Evolutionary conservation across 768 basidiomycete genomes (phyloP).

Genomic region (Mycena haematopus): DNA sequence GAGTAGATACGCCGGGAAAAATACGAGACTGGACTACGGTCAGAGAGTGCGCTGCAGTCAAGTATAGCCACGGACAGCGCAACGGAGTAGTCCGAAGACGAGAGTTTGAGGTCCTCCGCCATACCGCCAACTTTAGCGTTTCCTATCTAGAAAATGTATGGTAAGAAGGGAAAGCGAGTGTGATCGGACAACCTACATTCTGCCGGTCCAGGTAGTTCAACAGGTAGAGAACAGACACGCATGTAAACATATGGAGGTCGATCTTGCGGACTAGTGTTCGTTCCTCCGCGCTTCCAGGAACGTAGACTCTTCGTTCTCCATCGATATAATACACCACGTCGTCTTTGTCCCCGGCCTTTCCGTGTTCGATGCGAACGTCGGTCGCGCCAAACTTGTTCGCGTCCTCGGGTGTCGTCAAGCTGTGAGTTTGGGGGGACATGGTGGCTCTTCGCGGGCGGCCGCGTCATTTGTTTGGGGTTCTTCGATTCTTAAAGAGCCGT

Average conservation of each 20-base stretch:
- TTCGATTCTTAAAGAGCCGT: conserved; percentile 16
- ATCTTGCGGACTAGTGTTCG: conserved; percentile 24
- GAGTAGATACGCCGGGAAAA: conserved; percentile 25
- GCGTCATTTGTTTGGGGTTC: conserved; percentile 21
- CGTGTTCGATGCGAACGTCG: conserved; percentile 21
- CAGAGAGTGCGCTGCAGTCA: conserved; percentile 11
- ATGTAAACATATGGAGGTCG: conserved; percentile 25
- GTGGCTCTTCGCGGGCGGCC: conserved; percentile 16
- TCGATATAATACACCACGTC: conserved; percentile 25
- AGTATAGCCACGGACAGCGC: conserved; percentile 21
- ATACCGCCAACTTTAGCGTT: conserved; percentile 27
- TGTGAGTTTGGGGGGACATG: conserved; percentile 25
- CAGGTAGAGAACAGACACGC: conserved; percentile 25
- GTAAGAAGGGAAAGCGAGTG: conserved; percentile 7
- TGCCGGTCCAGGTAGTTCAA: conserved; percentile 27
- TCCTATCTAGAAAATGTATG: conserved; percentile 14
- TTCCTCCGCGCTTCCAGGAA: conserved; percentile 24
- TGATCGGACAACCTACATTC: conserved; percentile 18
- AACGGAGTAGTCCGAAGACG: conserved; percentile 25
- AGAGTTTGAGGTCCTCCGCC: conserved; percentile 25
- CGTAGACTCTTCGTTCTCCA: conserved; percentile 21
- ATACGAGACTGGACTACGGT: conserved; percentile 21
- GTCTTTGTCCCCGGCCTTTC: conserved; percentile 6
- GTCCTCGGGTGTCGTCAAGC: conserved; percentile 20
- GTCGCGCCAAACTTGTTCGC: conserved; percentile 21